Percentiles rank a stretch among this genome's conserved stretches.
phyloP scores from a whole-genome alignment of 2,329 filamentous ascomycete genomes.

The Fusarium odoratissimum region DNA sequence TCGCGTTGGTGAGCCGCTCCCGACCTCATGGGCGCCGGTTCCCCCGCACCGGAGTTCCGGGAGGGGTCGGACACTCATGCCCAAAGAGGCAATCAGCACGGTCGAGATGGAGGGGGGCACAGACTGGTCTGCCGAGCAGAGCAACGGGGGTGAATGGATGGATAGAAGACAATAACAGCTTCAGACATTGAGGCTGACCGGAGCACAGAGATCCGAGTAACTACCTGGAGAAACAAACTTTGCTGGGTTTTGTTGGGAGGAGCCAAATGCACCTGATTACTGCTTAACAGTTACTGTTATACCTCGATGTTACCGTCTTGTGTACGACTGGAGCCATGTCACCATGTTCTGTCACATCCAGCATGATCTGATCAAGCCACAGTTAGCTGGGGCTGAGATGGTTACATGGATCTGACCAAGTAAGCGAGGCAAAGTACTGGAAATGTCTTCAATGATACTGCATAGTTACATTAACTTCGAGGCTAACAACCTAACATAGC shows the following conservation, averaged over 20 bases:
- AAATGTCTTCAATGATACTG: slow-evolving; percentile 6
- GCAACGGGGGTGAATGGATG: background rate
- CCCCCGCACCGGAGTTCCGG: slow-evolving; percentile 23
- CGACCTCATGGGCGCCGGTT: slow-evolving; percentile 17
- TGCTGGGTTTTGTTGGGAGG: background rate
- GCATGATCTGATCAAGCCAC: slow-evolving; percentile 18
- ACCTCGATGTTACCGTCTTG: slow-evolving; percentile 9
- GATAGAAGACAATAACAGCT: slow-evolving; percentile 4
- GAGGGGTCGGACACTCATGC: slow-evolving; percentile 18
- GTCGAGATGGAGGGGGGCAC: slow-evolving; percentile 5
- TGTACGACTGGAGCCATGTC: slow-evolving; percentile 6
- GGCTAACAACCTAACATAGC: slow-evolving; percentile 3
- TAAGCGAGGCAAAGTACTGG: background rate
- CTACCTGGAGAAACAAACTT: slow-evolving; percentile 2
- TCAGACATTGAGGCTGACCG: slow-evolving; percentile 12
- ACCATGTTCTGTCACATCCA: background rate
- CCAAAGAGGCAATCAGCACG: slow-evolving; percentile 27
- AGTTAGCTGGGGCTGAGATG: background rate
- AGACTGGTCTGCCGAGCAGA: background rate
- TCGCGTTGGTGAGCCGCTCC: slow-evolving; percentile 17
- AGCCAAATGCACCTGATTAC: background rate
- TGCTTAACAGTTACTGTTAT: slow-evolving; percentile 10
- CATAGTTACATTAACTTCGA: slow-evolving; percentile 31
- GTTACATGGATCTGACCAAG: slow-evolving; percentile 11
- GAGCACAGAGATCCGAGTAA: slow-evolving; percentile 14